A percentile compares a stretch with the other conserved stretches of the same genome.
These are phyloP conservation scores for Plasmodium relictum DNA, from an alignment of 169 alveolate genomes.

Conservation along the genomic window DNA sequence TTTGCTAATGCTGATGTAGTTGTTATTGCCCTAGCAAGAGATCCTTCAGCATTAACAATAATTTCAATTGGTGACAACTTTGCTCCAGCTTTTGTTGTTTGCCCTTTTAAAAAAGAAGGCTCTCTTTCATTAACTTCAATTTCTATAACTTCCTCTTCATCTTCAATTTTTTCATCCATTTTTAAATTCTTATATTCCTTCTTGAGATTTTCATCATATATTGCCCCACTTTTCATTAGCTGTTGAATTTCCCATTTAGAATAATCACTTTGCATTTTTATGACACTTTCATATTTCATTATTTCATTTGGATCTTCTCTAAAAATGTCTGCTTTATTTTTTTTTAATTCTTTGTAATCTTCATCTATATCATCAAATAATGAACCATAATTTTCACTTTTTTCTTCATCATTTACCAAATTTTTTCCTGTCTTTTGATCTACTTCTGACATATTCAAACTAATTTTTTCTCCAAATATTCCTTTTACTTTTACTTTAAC, in stretches of 20 bases:
- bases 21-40: conserved; percentile 92
- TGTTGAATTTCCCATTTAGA: conserved; percentile 87
- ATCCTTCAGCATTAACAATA: conserved; percentile 94
- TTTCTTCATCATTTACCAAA: conserved; percentile 26
- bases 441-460: conserved; percentile 89
- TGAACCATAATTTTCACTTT: not conserved
- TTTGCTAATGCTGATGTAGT: conserved; percentile 92
- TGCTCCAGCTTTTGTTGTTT: conserved; percentile 94
- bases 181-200: conserved; percentile 47
- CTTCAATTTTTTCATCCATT: conserved; percentile 78
- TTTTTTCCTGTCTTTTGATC: conserved; percentile 87
- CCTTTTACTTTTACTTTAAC: conserved; percentile 79
- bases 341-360: conserved; percentile 26
- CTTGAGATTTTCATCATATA: conserved; percentile 73
- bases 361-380: conserved; percentile 40
- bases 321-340: conserved; percentile 10
- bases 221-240: conserved; percentile 79
- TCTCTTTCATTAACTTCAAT: conserved; percentile 94
- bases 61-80: conserved; percentile 93
- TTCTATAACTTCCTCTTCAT: conserved; percentile 84
- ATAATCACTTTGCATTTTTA: conserved; percentile 80
- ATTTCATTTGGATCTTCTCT: conserved; percentile 41
- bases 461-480: conserved; percentile 79
- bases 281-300: conserved; percentile 77
- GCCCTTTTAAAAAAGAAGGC: conserved; percentile 97